Evolutionary conservation across 257 asterid genomes (phyloP).

Genomic region (Lantana camara): DNA sequence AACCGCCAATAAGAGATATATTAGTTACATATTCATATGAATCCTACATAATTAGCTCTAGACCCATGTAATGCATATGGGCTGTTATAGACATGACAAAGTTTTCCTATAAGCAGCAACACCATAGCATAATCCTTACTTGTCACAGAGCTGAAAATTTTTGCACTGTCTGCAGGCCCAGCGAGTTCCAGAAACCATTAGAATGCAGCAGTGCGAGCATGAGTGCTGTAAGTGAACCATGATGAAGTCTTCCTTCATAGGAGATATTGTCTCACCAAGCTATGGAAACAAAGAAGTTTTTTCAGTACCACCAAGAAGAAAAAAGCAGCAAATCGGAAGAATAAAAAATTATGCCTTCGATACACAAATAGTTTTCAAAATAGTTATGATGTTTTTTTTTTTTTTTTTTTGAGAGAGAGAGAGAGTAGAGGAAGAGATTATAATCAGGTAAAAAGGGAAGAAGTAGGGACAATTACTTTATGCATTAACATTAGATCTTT

Average conservation of each 20-base stretch:
- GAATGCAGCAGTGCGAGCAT: conserved; percentile 87
- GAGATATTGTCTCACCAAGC: conserved; percentile 96
- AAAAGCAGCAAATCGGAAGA: background rate
- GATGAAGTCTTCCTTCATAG: conserved; percentile 98
- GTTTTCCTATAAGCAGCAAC: conserved; percentile 8
- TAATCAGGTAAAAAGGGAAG: background rate
- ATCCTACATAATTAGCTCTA: background rate
- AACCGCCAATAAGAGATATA: background rate
- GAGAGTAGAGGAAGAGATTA: background rate
- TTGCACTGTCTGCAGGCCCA: conserved; percentile 93
- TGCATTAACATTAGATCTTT: conserved; percentile 92
- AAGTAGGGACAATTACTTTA: conserved; percentile 51
- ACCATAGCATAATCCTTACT: conserved; percentile 46
- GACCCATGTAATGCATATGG: background rate
- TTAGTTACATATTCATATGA: too few species aligned
- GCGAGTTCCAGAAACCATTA: conserved; percentile 85
- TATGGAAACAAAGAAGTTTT: conserved; percentile 36
- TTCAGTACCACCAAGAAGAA: conserved; percentile 20
- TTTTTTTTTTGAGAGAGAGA: too few species aligned
- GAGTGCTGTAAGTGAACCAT: conserved; percentile 97
- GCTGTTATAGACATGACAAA: background rate
- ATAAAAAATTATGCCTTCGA: background rate
- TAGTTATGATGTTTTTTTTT: background rate
- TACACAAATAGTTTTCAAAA: background rate
- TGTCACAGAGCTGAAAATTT: conserved; percentile 85